Evolutionary conservation across 1,284 basidiomycete species (phyloP).

Genomic region (Marasmius fiardii): DNA sequence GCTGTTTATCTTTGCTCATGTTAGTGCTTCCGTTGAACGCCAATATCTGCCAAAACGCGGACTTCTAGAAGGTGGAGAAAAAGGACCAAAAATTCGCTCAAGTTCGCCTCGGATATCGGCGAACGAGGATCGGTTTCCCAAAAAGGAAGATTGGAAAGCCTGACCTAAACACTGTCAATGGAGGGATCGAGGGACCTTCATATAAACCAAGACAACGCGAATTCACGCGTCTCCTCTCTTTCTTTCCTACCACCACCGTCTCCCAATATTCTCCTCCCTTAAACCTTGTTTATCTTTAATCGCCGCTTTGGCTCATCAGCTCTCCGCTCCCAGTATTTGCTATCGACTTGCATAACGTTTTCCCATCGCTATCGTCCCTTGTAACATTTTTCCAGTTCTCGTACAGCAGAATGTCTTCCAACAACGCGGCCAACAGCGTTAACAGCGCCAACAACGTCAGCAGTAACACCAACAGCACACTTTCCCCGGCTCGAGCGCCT

Average conservation of each 20-base stretch:
- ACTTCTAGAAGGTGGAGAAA: not conserved
- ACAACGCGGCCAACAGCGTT: not conserved
- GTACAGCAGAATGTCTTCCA: not conserved
- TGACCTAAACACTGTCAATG: not conserved
- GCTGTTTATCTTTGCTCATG: not conserved
- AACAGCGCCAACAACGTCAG: not conserved
- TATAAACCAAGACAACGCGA: conserved; percentile 2
- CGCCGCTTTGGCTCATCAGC: not conserved
- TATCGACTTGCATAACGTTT: conserved; percentile 5
- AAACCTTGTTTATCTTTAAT: conserved; percentile 6
- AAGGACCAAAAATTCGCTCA: not conserved
- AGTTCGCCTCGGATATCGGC: not conserved
- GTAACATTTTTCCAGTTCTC: conserved; percentile 6
- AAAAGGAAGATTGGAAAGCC: not conserved
- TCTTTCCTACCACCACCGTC: conserved; percentile 12
- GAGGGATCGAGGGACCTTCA: not conserved
- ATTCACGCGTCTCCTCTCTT: conserved; percentile 1
- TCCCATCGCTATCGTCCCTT: conserved; percentile 13
- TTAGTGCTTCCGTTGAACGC: not conserved
- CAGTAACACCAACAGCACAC: not conserved
- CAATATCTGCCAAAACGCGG: not conserved
- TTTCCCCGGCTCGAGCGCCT: conserved; percentile 4
- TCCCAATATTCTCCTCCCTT: conserved; percentile 4
- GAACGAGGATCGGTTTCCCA: not conserved
- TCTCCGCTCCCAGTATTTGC: conserved; percentile 2